Conservation (phyloP, 371 early-diverging fungal species). For the Mortierella sp. region DNA sequence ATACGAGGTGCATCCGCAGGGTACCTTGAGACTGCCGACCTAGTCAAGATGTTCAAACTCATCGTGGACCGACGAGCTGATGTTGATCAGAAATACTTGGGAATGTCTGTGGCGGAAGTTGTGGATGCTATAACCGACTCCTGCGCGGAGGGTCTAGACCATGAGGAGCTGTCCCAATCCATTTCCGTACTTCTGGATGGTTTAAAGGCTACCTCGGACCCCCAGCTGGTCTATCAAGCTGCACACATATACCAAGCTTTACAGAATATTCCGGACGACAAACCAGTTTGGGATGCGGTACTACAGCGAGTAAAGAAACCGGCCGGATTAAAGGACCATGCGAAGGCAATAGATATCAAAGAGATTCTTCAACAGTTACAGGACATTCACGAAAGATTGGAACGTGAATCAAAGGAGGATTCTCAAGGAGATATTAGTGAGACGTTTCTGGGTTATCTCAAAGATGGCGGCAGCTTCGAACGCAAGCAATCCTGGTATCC, state of each 20-base stretch:
- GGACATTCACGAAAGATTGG: too few relatives aligned
- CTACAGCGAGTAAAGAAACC: neutral
- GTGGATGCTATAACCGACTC: too few relatives aligned
- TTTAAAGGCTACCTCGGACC: neutral
- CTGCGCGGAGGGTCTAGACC: neutral
- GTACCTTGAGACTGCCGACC: slow-evolving; percentile 4
- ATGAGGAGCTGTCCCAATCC: neutral
- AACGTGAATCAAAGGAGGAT: neutral
- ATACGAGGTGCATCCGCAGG: neutral
- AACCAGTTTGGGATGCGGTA: neutral
- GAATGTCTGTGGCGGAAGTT: too few relatives aligned
- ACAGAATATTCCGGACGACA: slow-evolving; percentile 2
- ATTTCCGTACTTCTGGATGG: neutral
- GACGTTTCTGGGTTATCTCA: too few relatives aligned
- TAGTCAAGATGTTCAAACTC: neutral
- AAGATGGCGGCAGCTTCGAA: neutral
- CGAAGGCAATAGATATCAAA: neutral
- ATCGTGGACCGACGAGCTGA: too few relatives aligned
- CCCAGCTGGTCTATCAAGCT: slow-evolving; percentile 7
- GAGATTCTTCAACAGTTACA: neutral
- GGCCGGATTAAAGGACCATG: too few relatives aligned
- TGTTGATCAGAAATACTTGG: too few relatives aligned
- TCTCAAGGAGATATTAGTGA: too few relatives aligned
- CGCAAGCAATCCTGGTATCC: slow-evolving; percentile 8
- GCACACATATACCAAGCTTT: slow-evolving; percentile 7